Evolutionary conservation across 2,329 filamentous ascomycete species (phyloP).

Genomic region (Incumbomyces delicatus): DNA sequence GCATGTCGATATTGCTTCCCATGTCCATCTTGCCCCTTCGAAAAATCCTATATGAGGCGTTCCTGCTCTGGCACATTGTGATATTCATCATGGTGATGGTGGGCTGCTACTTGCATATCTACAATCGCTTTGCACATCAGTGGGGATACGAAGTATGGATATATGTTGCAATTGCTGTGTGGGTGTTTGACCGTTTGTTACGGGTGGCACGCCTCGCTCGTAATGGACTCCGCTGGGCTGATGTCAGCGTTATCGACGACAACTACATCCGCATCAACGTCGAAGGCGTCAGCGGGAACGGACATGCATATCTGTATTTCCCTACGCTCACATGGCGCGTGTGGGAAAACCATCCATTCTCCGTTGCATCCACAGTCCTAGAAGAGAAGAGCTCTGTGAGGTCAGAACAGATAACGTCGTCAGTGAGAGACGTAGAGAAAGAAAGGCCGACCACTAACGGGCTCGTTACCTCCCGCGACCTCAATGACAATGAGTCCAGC

Average conservation of each 20-base stretch:
- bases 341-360: constrained; percentile 51
- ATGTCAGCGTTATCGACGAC: constrained; percentile 27
- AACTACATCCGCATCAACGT: constrained; percentile 35
- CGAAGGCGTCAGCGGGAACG: constrained; percentile 24
- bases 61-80: constrained; percentile 26
- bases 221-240: constrained; percentile 29
- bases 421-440: no score
- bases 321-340: constrained; percentile 34
- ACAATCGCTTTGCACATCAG: constrained; percentile 29
- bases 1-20: constrained; percentile 22
- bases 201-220: constrained; percentile 31
- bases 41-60: constrained; percentile 25
- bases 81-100: constrained; percentile 24
- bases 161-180: constrained; percentile 34
- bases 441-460: no score
- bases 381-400: no score
- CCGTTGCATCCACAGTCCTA: constrained; percentile 13
- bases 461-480: no score
- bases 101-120: constrained; percentile 30
- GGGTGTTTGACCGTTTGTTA: constrained; percentile 38
- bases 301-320: constrained; percentile 42
- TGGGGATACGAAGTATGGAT: constrained; percentile 43
- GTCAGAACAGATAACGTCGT: no score
- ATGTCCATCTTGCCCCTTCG: constrained; percentile 24
- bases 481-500: no score